Conservation (phyloP, 148 eudicot genomes). For the Vaccinium vitisidaea region DNA sequence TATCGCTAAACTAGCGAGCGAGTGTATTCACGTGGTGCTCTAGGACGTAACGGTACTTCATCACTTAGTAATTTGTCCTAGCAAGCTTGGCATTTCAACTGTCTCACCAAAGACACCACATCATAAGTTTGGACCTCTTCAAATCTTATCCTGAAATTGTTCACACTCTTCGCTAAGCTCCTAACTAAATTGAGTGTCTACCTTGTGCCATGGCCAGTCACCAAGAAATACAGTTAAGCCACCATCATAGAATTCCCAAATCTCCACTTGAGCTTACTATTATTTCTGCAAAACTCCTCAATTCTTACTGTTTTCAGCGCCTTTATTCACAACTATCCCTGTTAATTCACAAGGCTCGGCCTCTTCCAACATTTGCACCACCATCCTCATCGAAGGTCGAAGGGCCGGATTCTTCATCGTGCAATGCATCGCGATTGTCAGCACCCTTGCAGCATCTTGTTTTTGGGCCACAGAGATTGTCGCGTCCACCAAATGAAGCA, state of each 20-base stretch:
- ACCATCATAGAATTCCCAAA: neutral
- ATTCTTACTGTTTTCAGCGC: neutral
- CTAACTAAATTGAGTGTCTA: neutral
- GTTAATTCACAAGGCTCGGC: slow-evolving; percentile 26
- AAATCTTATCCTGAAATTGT: neutral
- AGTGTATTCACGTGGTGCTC: no score
- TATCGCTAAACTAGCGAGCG: no score
- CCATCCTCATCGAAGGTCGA: slow-evolving; percentile 44
- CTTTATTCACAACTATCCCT: slow-evolving; percentile 17
- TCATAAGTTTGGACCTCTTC: neutral
- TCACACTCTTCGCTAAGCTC: neutral
- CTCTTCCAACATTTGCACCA: slow-evolving; percentile 43
- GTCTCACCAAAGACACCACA: neutral
- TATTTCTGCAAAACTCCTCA: neutral
- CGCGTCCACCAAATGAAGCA: slow-evolving; percentile 26
- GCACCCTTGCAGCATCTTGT: slow-evolving; percentile 27
- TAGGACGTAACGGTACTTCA: no score
- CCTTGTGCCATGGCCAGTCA: neutral
- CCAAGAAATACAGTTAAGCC: neutral
- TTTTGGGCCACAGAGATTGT: slow-evolving; percentile 20
- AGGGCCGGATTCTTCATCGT: slow-evolving; percentile 27
- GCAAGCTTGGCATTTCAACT: neutral
- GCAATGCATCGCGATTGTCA: slow-evolving; percentile 37
- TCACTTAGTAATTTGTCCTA: neutral
- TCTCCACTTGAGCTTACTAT: neutral